A percentile compares a stretch with the other conserved stretches of the same genome.
Conservation (phyloP, 768 basidiomycete genomes). For the Boletus subparvulus region DNA sequence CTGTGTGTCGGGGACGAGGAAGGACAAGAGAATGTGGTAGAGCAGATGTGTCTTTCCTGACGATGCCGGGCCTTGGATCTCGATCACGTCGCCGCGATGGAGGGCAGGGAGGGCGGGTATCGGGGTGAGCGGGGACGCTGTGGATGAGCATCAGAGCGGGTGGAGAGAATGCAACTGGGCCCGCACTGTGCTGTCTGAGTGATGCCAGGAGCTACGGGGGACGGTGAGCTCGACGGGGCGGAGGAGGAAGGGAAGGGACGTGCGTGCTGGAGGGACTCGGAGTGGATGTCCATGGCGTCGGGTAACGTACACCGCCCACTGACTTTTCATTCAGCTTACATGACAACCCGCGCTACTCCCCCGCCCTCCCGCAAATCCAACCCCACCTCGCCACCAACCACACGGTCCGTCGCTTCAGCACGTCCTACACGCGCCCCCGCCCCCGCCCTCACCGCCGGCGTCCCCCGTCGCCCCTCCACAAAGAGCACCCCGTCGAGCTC, state of each 20-base stretch:
- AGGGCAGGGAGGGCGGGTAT: slow-evolving; percentile 32
- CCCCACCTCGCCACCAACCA: slow-evolving; percentile 41
- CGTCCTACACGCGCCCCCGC: slow-evolving; percentile 59
- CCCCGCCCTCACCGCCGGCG: slow-evolving; percentile 34
- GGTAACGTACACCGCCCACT: neutral
- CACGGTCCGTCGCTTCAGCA: slow-evolving; percentile 51
- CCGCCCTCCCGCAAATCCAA: slow-evolving; percentile 46
- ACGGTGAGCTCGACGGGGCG: slow-evolving; percentile 6
- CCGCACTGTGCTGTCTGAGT: slow-evolving; percentile 41
- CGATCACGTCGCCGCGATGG: slow-evolving; percentile 61
- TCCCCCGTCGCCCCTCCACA: slow-evolving; percentile 50
- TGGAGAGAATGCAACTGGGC: neutral
- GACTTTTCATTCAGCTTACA: slow-evolving; percentile 29
- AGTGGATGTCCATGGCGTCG: slow-evolving; percentile 7
- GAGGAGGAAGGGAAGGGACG: slow-evolving; percentile 9
- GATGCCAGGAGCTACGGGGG: slow-evolving; percentile 43
- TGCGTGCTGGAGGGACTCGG: slow-evolving; percentile 38
- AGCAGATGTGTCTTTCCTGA: slow-evolving; percentile 82
- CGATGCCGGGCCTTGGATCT: slow-evolving; percentile 71
- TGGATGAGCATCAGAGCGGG: slow-evolving; percentile 23
- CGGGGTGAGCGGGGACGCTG: slow-evolving; percentile 29
- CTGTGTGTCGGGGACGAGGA: slow-evolving; percentile 56
- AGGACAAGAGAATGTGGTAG: slow-evolving; percentile 58
- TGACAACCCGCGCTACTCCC: slow-evolving; percentile 45
- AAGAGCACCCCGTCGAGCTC: slow-evolving; percentile 43